phyloP scores from a whole-genome alignment of 2,329 filamentous ascomycete species.

The Epichloe elymi region DNA sequence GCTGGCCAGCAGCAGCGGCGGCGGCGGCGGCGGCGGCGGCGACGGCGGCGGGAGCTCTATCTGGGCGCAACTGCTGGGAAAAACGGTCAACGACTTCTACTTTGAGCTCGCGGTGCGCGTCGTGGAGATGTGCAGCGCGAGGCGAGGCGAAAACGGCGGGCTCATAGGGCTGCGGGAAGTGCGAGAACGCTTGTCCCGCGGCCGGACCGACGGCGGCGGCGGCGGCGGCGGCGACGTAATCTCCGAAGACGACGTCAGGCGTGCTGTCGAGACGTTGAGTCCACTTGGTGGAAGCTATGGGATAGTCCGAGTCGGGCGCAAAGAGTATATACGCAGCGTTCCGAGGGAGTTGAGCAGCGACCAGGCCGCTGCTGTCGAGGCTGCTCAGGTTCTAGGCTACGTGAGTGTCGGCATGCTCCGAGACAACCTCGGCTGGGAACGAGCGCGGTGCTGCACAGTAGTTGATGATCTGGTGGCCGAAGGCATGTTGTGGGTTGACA shows the following conservation, averaged over 20 bases:
- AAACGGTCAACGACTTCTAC: conserved; percentile 94
- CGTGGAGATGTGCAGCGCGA: conserved; percentile 82
- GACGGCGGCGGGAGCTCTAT: conserved; percentile 53
- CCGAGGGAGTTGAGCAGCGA: conserved; percentile 93
- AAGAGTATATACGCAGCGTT: conserved; percentile 79
- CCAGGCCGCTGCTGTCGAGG: conserved; percentile 84
- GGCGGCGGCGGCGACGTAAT: conserved; percentile 60
- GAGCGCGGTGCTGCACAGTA: conserved; percentile 73
- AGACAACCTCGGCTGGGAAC: conserved; percentile 75
- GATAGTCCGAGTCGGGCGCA: conserved; percentile 69
- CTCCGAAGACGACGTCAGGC: conserved; percentile 83
- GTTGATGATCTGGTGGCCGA: conserved; percentile 81
- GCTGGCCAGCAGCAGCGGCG: conserved; percentile 41
- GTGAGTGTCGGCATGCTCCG: conserved; percentile 83
- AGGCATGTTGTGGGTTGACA: conserved; percentile 89
- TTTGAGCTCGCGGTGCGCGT: conserved; percentile 94
- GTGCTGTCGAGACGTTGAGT: conserved; percentile 74
- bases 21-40: conserved; percentile 15
- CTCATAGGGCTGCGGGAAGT: conserved; percentile 77
- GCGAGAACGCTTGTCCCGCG: conserved; percentile 58
- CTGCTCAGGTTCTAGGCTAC: conserved; percentile 77
- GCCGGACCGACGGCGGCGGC: conserved; percentile 42
- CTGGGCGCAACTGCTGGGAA: conserved; percentile 85
- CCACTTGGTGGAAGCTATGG: conserved; percentile 83
- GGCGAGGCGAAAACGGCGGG: conserved; percentile 81